Evolutionary conservation across 768 basidiomycete species (phyloP), one percentile per base, ranked within the genome.

Genomic region (Hygrophorus pudorinus): DNA sequence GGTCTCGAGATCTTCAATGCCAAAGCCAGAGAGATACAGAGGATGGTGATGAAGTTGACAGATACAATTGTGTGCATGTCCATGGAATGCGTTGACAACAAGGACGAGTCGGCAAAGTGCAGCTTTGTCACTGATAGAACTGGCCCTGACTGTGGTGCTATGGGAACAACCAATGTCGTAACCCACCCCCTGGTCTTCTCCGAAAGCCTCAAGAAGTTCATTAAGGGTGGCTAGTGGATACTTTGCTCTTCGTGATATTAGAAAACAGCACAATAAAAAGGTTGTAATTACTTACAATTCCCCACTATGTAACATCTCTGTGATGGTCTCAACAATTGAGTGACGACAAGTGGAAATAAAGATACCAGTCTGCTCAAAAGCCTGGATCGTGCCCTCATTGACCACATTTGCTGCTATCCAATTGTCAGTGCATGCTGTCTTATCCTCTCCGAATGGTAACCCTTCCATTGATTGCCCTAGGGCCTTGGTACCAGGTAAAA

Each of bases 161-260:
- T 60, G 59, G 18, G 44, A 45, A 42, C 63, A 65, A 2, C 56
- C 54, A 17, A 63, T 62, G 35, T 65, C 59, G 34, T 56, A 63
- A 1, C 62, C 62, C 4, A 52, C 50, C 2, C 50, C 48, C 9
- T 59, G 38, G 17, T 45, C 27, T 6, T 24, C 8, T 10, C 57
- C 56, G 42, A 56, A 55, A 4, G 44, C 48, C 7, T 58, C 43
- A 10, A 57, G 49, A 11, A 60, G 45, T 20, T 40, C 27, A 11
- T 53, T 48, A 11, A 53, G 40, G 7, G 54, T 46, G 5, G 61
- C 59, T 5, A 63, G 45, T 0, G 53, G 49, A 42, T 62, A 62
- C 35, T 61, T 61, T 2, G 57, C 48, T 4, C 61, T 61, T 20
- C n/a, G 20, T n/a, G 24, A 44, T 13, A 16, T 24, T 14, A 20